Evolutionary conservation across 2,329 filamentous ascomycete genomes (phyloP).

Genomic region (Fonsecaea erecta): DNA sequence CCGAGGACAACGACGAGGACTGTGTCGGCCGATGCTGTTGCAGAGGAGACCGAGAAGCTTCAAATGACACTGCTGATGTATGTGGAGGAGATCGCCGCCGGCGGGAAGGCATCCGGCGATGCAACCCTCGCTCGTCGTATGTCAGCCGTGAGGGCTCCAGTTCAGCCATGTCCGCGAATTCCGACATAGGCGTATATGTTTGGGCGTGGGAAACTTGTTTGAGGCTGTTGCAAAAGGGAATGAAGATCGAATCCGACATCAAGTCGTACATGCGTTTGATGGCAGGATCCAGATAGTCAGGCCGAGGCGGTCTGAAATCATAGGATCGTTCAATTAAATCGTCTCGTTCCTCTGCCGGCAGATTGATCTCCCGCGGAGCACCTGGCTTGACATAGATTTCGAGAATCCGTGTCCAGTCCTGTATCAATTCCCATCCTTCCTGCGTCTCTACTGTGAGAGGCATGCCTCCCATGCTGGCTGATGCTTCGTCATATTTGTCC

Average conservation of each 20-base stretch:
- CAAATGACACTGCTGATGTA: conserved; percentile 33
- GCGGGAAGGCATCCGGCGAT: conserved; percentile 27
- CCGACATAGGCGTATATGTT: conserved; percentile 46
- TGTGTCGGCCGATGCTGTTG: conserved; percentile 40
- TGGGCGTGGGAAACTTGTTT: conserved; percentile 55
- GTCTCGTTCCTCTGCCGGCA: conserved; percentile 84
- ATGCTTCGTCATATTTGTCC: conserved; percentile 65
- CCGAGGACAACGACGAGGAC: conserved; percentile 44
- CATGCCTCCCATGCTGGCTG: conserved; percentile 54
- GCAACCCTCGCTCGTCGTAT: conserved; percentile 33
- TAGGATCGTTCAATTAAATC: conserved; percentile 69
- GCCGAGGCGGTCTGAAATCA: conserved; percentile 67
- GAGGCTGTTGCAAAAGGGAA: conserved; percentile 81
- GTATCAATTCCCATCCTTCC: conserved; percentile 71
- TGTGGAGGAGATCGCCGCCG: conserved; percentile 38
- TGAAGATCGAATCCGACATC: conserved; percentile 95
- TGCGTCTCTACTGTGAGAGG: conserved; percentile 58
- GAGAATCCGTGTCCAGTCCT: conserved; percentile 85
- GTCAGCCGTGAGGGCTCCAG: conserved; percentile 41
- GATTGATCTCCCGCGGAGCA: conserved; percentile 84
- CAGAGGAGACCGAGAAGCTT: conserved; percentile 36
- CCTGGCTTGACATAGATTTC: conserved; percentile 88
- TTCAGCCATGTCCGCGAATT: conserved; percentile 48
- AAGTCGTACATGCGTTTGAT: conserved; percentile 89
- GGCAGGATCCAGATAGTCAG: conserved; percentile 77